Base-by-base conservation (phyloP, 257 asterid species). In the Fraxinus pennsylvanica region DNA sequence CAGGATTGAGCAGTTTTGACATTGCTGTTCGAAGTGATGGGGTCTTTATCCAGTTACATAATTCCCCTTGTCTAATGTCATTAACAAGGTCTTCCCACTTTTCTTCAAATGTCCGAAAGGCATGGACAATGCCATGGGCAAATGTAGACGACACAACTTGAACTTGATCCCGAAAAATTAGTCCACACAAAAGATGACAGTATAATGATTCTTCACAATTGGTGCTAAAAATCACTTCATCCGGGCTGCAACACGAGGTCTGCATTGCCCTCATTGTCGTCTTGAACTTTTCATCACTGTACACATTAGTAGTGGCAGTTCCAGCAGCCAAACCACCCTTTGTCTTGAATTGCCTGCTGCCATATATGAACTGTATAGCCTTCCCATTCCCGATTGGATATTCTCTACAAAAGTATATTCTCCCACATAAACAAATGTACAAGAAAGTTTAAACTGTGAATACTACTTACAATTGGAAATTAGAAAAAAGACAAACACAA, bases 301-400 rank as follows among this genome's bases (percentile, higher is more conserved):
- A 93, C 0, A 93, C 97, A 1, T 96, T 96, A 1, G 99, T 93
- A 4, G 99, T 96, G 25, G 99, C 99, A 2, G 99, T 93, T 71
- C 98, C 98, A 3, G 99, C 98, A 0, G 96, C 81, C 36, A 96
- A 86, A 59, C 99, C 99, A 15, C 99, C 99, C 84, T 96, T 96
- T 9, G 99, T 96, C 74, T 92, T 89, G 88, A 93, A 90, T 76
- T 93, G 98, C 78, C 85, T 93, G 90, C 99, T 93, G 59, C 97
- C 78, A 73, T 96, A 96, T 30, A 96, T 93, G 89, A 96, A 88
- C 83, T 93, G 97, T 79, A 96, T 84, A 9, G 96, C 97, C 86
- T 90, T 96, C 32, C 97, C 98, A 39, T 90, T 81, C 69, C 86
- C 88, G n/a, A 92, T 74, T 2, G 94, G 97, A 73, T 88, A 93